Base-by-base conservation (phyloP, 345 rosid species). In the Schrenkiella parvula region DNA sequence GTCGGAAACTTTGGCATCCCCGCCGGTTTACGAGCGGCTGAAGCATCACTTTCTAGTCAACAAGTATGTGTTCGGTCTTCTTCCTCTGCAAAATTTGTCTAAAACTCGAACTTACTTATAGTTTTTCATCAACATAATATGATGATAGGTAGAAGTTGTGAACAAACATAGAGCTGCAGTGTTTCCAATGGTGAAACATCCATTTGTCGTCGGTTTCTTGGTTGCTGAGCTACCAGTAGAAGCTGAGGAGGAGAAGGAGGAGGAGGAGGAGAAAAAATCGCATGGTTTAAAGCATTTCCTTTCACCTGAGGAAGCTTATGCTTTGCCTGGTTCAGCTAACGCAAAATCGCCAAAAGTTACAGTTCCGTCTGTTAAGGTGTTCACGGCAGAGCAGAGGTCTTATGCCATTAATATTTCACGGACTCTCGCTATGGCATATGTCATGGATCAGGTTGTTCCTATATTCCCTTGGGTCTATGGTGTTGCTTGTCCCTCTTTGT, bases 141-240 rank as follows among this genome's bases (percentile, higher is more conserved):
- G 52, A 53, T 79, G 72, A 64, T 80, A 91, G 96, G 88, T 85
- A 19, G 88, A 89, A 57, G 73, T 86, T 62, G 83, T 89, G 60
- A 65, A 66, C 6, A 87, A 86, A 65, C 85, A 85, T 44, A 81
- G 84, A 38, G 96, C 98, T 8, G 79, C 88, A 6, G 92, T 93
- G 44, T 90, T 93, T 79, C 98, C 97, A 0, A 84, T 90, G 97
- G 97, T 93, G 86, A 87, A 90, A 59, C 89, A 89, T 15, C 97
- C 95, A 1, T 93, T 93, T 81, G 92, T 93, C 22, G 92, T 93
- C 0, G 97, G 97, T 7, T 93, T 90, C 68, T 75, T 93, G 92
- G 97, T 90, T 65, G 98, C 96, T n/a, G 97, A 93, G 83, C 73
- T 90, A 28, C 92, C 92, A 18, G 2, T 47, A 43, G 79, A 75